phyloP scores from a whole-genome alignment of 768 basidiomycete species.

The Lyophyllum decastes region DNA sequence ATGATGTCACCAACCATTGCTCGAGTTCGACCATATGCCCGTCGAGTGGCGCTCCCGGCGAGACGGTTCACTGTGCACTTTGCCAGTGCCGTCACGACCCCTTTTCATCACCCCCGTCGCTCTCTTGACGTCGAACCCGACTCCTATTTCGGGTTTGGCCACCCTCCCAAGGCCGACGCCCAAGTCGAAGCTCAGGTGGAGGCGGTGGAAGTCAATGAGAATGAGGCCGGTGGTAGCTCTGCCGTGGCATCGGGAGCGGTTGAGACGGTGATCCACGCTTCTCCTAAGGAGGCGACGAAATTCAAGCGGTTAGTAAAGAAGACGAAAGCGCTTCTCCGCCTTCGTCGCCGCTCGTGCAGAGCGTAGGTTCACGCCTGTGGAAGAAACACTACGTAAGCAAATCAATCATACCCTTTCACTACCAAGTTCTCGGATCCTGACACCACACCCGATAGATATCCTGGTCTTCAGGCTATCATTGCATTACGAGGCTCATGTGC shows the following conservation, averaged over 20 bases:
- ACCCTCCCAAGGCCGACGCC: neutral
- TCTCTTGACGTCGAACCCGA: neutral
- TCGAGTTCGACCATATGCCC: slow-evolving; percentile 2
- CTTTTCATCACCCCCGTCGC: neutral
- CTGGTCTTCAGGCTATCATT: too few relatives aligned
- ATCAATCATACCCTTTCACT: too few relatives aligned
- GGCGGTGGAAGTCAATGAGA: neutral
- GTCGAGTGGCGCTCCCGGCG: slow-evolving; percentile 6
- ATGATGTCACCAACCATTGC: slow-evolving; percentile 1
- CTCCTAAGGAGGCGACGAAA: neutral
- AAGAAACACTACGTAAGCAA: too few relatives aligned
- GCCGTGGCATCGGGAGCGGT: too few relatives aligned
- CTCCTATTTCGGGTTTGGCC: slow-evolving; percentile 8
- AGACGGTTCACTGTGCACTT: neutral
- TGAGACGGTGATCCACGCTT: too few relatives aligned
- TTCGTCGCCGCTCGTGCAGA: neutral
- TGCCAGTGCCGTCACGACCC: neutral
- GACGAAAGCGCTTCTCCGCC: neutral
- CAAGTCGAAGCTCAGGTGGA: neutral
- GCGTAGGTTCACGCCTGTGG: neutral
- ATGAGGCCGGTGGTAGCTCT: too few relatives aligned
- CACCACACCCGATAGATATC: too few relatives aligned
- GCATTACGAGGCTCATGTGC: neutral
- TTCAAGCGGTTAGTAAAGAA: neutral
- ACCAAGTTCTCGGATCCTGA: too few relatives aligned